phyloP scores from a whole-genome alignment of 179 eudicot genomes.

The Amaranthus tricolor region DNA sequence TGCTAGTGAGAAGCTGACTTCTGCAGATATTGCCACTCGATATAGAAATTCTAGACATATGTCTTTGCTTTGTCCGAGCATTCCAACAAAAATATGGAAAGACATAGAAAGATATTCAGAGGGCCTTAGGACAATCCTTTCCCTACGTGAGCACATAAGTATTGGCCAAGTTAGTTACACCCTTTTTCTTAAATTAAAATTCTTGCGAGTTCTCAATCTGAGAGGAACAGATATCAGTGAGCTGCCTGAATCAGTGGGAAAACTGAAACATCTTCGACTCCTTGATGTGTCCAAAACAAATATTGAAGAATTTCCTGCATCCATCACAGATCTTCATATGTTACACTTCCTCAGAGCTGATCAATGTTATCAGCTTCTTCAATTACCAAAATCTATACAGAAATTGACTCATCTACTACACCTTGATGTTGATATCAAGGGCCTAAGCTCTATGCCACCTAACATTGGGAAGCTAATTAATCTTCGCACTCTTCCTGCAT shows the following conservation, averaged over 20 bases:
- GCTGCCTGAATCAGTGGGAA: slow-evolving; percentile 31
- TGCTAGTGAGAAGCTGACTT: neutral
- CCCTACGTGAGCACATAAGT: slow-evolving; percentile 5
- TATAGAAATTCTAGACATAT: slow-evolving; percentile 24
- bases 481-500: slow-evolving; percentile 30
- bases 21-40: neutral
- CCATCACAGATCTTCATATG: slow-evolving; percentile 13
- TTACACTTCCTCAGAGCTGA: slow-evolving; percentile 26
- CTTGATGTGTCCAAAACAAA: slow-evolving; percentile 31
- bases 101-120: slow-evolving; percentile 14
- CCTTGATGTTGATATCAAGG: slow-evolving; percentile 25
- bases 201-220: slow-evolving; percentile 25
- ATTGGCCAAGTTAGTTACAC: slow-evolving; percentile 12
- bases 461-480: slow-evolving; percentile 27
- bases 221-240: slow-evolving; percentile 20
- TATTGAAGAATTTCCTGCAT: slow-evolving; percentile 25
- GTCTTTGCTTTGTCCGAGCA: slow-evolving; percentile 16
- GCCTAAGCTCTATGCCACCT: slow-evolving; percentile 27
- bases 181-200: slow-evolving; percentile 25
- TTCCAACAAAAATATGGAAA: slow-evolving; percentile 6
- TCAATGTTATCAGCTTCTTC: slow-evolving; percentile 23
- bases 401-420: slow-evolving; percentile 26
- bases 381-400: slow-evolving; percentile 21
- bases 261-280: slow-evolving; percentile 32
- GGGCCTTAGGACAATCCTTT: slow-evolving; percentile 32